Evolutionary conservation across 768 basidiomycete species (phyloP).

Genomic region (Phallus indusiatus): DNA sequence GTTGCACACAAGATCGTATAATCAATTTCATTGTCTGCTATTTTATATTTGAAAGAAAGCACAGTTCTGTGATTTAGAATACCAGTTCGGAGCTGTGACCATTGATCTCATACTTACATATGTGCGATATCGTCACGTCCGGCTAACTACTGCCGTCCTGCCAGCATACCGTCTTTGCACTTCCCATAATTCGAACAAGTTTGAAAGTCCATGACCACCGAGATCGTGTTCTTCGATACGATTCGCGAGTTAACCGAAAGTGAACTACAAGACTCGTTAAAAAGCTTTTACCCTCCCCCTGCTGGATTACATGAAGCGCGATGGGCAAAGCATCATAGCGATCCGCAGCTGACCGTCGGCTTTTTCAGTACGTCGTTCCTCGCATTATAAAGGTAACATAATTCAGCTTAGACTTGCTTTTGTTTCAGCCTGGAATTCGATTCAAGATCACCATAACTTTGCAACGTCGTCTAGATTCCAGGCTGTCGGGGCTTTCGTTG

Average conservation of each 20-base stretch:
- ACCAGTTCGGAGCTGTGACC: too few species aligned
- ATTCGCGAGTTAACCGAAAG: background rate
- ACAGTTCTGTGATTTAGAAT: too few species aligned
- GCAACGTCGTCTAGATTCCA: background rate
- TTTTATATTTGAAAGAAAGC: too few species aligned
- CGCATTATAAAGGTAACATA: background rate
- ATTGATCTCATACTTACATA: too few species aligned
- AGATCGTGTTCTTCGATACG: background rate
- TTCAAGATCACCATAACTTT: background rate
- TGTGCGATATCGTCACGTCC: too few species aligned
- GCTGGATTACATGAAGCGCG: background rate
- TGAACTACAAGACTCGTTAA: background rate
- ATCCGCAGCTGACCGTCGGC: background rate
- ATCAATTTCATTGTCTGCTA: too few species aligned
- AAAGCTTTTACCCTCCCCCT: background rate
- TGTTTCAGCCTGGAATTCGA: background rate
- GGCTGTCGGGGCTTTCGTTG: background rate
- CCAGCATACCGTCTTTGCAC: too few species aligned
- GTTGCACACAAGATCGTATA: too few species aligned
- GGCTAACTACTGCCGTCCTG: too few species aligned
- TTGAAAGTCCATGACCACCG: background rate
- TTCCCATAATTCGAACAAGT: too few species aligned
- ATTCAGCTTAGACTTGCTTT: too few species aligned
- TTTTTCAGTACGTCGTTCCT: background rate
- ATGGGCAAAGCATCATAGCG: background rate